phyloP scores from a whole-genome alignment of 345 rosid species.

The Lepidium didymum region DNA sequence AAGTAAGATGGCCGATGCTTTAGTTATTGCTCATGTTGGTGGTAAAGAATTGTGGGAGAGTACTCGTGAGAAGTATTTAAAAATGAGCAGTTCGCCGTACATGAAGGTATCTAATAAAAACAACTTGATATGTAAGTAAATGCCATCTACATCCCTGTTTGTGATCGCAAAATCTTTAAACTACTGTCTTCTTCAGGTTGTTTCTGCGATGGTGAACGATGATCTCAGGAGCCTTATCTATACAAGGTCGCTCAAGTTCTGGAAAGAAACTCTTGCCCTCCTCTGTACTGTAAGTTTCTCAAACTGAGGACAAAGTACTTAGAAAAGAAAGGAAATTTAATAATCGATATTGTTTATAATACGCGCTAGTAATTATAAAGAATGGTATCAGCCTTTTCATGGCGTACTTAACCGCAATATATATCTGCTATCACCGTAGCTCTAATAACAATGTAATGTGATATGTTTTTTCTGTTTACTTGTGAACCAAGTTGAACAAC shows the following conservation, averaged over 20 bases:
- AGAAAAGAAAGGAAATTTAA: not conserved
- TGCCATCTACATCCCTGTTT: slow-evolving; percentile 8
- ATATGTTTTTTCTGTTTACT: not conserved
- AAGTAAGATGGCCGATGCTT: slow-evolving; percentile 91
- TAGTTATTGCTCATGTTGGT: slow-evolving; percentile 94
- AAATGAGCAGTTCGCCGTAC: slow-evolving; percentile 68
- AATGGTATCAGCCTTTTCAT: not conserved
- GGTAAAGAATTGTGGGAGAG: slow-evolving; percentile 86
- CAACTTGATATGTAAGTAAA: not conserved
- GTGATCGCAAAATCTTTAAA: not conserved
- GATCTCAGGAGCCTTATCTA: slow-evolving; percentile 75
- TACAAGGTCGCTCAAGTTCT: slow-evolving; percentile 69
- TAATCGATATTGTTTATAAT: not conserved
- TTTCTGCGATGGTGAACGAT: slow-evolving; percentile 91
- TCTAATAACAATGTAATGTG: not conserved
- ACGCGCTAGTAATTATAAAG: not conserved
- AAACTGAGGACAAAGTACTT: not conserved
- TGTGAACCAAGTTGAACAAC: not conserved
- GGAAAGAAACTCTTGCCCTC: slow-evolving; percentile 98
- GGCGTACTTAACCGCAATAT: not conserved
- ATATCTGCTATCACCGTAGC: not conserved
- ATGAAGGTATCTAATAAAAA: slow-evolving; percentile 42
- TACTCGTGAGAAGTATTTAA: slow-evolving; percentile 80
- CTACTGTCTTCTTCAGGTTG: slow-evolving; percentile 50
- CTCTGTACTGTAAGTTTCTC: slow-evolving; percentile 71